phyloP scores from a whole-genome alignment of 139 green algal genomes.

The Coelastrella sp. region DNA sequence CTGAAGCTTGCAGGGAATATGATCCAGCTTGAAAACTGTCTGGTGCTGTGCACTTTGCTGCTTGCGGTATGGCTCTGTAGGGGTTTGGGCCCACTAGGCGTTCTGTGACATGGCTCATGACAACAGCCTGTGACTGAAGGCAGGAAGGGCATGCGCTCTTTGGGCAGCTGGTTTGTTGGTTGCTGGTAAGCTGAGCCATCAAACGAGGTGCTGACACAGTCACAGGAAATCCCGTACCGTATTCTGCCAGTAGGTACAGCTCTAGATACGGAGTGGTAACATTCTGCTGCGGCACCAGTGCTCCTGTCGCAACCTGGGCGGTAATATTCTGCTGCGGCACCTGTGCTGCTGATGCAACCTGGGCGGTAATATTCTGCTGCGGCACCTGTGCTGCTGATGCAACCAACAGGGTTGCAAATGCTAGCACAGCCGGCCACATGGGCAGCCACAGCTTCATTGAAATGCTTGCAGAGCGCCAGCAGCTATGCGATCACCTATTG shows the following conservation, averaged over 20 bases:
- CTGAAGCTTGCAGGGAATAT: neutral
- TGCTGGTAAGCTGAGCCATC: neutral
- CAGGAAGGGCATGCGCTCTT: neutral
- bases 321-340: neutral
- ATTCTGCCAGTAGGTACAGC: slow-evolving; percentile 8
- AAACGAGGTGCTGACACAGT: neutral
- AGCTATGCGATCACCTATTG: no score
- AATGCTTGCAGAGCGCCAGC: no score
- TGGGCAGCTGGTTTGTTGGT: neutral
- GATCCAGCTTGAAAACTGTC: neutral
- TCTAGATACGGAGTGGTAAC: neutral
- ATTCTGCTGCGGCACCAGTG: neutral
- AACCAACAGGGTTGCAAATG: no score
- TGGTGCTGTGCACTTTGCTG: neutral
- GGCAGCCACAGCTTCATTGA: no score
- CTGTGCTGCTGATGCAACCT: neutral
- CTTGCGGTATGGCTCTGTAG: neutral
- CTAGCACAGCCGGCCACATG: no score
- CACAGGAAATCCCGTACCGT: neutral
- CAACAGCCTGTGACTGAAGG: neutral
- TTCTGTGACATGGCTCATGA: neutral
- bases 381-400: neutral
- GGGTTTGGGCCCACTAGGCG: neutral
- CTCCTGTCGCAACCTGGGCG: neutral
- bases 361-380: neutral